Conservation (phyloP, 345 rosid species). For the Eutrema heterophyllum region DNA sequence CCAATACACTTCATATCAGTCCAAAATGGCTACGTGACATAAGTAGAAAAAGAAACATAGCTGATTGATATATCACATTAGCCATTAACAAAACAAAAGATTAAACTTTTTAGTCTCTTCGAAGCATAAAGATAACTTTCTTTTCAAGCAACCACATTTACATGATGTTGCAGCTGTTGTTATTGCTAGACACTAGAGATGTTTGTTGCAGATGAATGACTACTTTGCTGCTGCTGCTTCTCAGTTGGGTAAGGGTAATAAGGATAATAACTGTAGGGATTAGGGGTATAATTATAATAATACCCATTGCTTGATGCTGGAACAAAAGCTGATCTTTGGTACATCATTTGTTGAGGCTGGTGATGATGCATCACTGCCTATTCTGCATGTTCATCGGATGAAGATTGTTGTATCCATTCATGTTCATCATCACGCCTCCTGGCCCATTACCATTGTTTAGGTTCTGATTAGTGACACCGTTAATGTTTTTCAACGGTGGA, state of each 20-base stretch:
- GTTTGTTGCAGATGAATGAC: background rate
- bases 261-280: conserved; percentile 36
- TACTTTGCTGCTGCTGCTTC: conserved; percentile 23
- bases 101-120: background rate
- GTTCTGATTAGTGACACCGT: conserved; percentile 39
- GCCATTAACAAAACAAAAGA: background rate
- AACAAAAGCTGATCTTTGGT: conserved; percentile 48
- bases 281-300: conserved; percentile 39
- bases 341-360: conserved; percentile 65
- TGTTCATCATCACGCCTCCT: conserved; percentile 36
- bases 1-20: conserved; percentile 10
- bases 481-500: conserved; percentile 42
- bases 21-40: conserved; percentile 16
- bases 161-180: conserved; percentile 25
- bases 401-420: conserved; percentile 29
- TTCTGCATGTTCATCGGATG: conserved; percentile 40
- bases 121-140: background rate
- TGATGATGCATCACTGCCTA: conserved; percentile 36
- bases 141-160: conserved; percentile 14
- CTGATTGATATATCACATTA: background rate
- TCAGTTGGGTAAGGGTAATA: conserved; percentile 27
- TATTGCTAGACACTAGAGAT: conserved; percentile 12
- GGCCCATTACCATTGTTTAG: conserved; percentile 25
- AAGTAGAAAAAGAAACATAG: background rate
- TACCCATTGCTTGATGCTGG: conserved; percentile 62